Percentiles rank a stretch among this genome's conserved stretches.
Evolutionary conservation across 305 asterid genomes (phyloP).

Genomic region (Solanum hybrid): DNA sequence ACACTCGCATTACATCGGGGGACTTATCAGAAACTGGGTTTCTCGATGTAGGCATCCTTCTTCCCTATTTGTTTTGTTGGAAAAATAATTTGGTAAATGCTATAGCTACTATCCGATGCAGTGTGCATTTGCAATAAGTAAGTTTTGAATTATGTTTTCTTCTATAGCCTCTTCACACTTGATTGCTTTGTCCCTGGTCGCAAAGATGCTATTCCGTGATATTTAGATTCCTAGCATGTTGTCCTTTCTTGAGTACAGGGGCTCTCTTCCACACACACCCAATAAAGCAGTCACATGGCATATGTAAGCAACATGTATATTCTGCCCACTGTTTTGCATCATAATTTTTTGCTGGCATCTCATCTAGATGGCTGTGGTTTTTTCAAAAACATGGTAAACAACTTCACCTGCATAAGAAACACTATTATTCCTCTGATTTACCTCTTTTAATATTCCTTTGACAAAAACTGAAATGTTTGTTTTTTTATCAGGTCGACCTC

Average conservation of each 20-base stretch:
- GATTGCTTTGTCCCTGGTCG: background rate
- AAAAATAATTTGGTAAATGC: background rate
- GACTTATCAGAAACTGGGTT: background rate
- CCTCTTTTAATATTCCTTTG: background rate
- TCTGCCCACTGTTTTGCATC: background rate
- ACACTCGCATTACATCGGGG: background rate
- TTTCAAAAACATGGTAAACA: background rate
- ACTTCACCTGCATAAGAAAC: background rate
- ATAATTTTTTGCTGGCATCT: background rate
- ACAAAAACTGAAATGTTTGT: slow-evolving; percentile 8
- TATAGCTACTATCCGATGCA: background rate
- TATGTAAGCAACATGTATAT: background rate
- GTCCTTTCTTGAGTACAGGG: background rate
- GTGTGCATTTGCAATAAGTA: background rate
- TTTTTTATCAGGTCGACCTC: slow-evolving; percentile 70
- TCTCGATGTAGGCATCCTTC: background rate
- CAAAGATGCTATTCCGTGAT: background rate
- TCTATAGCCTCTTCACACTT: background rate
- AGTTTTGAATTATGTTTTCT: background rate
- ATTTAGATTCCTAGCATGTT: background rate
- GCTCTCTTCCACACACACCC: background rate
- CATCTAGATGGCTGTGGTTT: background rate
- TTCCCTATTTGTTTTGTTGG: background rate
- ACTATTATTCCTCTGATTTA: background rate
- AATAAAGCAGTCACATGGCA: background rate